phyloP scores from a whole-genome alignment of 331 rosid genomes.

The Malus hybrid region DNA sequence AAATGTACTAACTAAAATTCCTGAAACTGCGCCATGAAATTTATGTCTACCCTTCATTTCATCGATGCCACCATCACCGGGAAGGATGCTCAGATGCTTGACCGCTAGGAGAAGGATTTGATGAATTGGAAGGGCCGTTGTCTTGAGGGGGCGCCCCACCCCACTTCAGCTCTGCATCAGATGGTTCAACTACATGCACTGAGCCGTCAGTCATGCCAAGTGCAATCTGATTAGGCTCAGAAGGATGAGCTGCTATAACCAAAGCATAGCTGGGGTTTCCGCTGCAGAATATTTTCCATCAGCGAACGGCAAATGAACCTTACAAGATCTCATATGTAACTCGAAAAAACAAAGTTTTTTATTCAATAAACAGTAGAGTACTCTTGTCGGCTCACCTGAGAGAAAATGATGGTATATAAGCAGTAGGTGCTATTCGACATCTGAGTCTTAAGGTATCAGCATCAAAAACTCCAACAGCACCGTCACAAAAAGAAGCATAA shows the following conservation, averaged over 20 bases:
- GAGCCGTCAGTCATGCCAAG: slow-evolving; percentile 35
- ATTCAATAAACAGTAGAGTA: neutral
- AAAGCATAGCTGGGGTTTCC: slow-evolving; percentile 25
- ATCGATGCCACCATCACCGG: slow-evolving; percentile 10
- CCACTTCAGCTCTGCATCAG: slow-evolving; percentile 31
- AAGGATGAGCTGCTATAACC: slow-evolving; percentile 38
- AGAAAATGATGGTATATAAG: slow-evolving; percentile 28
- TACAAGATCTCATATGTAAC: neutral
- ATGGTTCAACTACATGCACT: slow-evolving; percentile 31
- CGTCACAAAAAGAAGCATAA: slow-evolving; percentile 29
- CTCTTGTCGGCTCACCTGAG: slow-evolving; percentile 14
- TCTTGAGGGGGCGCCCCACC: slow-evolving; percentile 30
- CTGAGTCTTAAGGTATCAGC: slow-evolving; percentile 34
- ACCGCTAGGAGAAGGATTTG: slow-evolving; percentile 39
- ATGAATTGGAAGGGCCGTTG: slow-evolving; percentile 35
- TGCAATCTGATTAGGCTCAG: slow-evolving; percentile 36
- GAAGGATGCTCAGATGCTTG: slow-evolving; percentile 36
- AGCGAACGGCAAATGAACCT: neutral
- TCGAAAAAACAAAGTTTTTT: neutral
- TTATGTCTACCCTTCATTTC: neutral
- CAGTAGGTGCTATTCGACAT: slow-evolving; percentile 35
- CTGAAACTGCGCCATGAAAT: neutral
- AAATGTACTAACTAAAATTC: neutral
- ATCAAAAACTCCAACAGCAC: slow-evolving; percentile 34
- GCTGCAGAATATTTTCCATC: neutral